phyloP scores from a whole-genome alignment of 257 asterid species.

The Nicotiana undulata region DNA sequence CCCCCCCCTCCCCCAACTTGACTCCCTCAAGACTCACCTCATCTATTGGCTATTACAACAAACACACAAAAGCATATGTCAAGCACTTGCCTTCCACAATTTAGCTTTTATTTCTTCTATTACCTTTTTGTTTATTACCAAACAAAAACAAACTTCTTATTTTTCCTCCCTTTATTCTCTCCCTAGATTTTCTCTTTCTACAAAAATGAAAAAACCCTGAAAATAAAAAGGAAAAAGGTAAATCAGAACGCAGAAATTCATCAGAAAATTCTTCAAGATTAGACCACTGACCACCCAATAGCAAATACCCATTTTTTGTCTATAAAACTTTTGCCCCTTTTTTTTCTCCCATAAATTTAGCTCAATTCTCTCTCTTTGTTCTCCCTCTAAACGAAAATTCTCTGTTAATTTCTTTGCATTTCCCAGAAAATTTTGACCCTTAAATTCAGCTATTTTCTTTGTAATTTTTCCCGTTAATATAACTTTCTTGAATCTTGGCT shows the following conservation, averaged over 20 bases:
- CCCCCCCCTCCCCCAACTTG: neutral
- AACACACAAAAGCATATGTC: conserved; percentile 2
- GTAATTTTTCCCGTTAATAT: neutral
- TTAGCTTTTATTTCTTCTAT: neutral
- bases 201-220: neutral
- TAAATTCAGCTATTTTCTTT: neutral
- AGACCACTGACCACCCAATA: conserved; percentile 1
- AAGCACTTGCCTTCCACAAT: conserved; percentile 4
- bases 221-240: neutral
- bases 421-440: neutral
- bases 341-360: neutral
- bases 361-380: neutral
- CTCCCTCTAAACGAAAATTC: neutral
- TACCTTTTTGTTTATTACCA: neutral
- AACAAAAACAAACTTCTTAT: conserved; percentile 1
- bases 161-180: conserved; percentile 3
- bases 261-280: neutral
- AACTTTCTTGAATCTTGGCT: neutral
- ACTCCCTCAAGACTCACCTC: neutral
- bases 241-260: neutral
- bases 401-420: neutral
- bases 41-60: neutral
- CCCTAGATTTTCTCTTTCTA: neutral
- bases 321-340: neutral
- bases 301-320: neutral